Base-by-base conservation (phyloP, 129 eudicot genomes). In the Kitagawia praeruptora region DNA sequence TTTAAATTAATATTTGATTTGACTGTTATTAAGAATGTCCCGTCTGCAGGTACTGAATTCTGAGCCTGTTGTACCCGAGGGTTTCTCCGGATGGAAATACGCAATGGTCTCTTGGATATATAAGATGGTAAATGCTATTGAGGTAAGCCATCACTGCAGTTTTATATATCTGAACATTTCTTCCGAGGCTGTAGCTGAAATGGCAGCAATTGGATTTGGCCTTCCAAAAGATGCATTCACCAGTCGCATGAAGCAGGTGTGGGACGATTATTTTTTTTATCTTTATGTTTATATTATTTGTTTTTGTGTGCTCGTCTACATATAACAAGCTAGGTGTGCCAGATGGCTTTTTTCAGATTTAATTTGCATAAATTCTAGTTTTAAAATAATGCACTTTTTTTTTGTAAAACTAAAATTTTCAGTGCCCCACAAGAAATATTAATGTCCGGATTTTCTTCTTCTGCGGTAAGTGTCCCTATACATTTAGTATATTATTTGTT, bases 141-240 rank as follows among this genome's bases (percentile, higher is more conserved):
- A 95, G 91, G 98, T 94, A 38, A 78, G 80, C 46, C 41, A 54
- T 69, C 64, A 42, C 69, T 14, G 8, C 72, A 12, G 72, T 53
- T 78, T 39, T 71, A 19, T 14, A 25, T 67, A 38, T 18, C 40
- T 16, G 37, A 47, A 28, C 18, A 18, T 34, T 74, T 85, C 80
- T 83, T 14, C 61, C 77, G 82, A 93, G 98, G 92, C 85, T 88
- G 98, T 92, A 81, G 96, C 98, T 75, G 97, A 95, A 83, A 95
- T 95, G 99, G 99, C 99, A 9, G 97, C 99, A 69, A 87, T 95
- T 80, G 99, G 99, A 9, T 92, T 92, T 87, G 97, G 93, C 75
- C 82, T 95, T 63, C 89, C 88, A 75, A 87, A 90, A 80, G 94
- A 90, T 76, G 97, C 99, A 70, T 95, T 95, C 83, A 95, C 97